These are phyloP conservation scores for Aspergillus brunneoviolaceus DNA, from an alignment of 2,329 filamentous ascomycete species.

Conservation along the genomic window DNA sequence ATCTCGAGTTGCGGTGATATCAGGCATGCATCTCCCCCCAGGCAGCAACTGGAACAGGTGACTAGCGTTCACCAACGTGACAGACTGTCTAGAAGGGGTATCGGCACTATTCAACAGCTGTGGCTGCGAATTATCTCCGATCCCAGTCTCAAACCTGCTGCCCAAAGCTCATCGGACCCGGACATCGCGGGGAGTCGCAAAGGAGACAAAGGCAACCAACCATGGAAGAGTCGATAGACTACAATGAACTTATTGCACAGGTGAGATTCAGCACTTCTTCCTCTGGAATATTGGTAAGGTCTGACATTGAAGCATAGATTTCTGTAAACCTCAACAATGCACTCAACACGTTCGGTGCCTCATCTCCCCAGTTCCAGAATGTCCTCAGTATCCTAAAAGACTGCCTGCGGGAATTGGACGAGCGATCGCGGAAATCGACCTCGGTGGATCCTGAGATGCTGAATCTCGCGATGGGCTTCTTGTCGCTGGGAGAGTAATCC, in stretches of 20 bases:
- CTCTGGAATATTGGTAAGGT: neutral
- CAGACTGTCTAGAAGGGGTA: neutral
- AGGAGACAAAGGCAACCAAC: neutral
- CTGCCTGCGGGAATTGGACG: conserved; percentile 32
- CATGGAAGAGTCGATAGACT: conserved; percentile 9
- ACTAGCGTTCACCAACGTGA: neutral
- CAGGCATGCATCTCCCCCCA: neutral
- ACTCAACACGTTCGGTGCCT: conserved; percentile 39
- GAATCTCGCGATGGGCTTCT: conserved; percentile 34
- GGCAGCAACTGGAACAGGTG: neutral
- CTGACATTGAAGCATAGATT: conserved; percentile 28
- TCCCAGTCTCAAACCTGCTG: neutral
- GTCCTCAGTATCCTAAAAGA: conserved; percentile 38
- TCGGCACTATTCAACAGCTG: neutral
- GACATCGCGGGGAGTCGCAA: conserved; percentile 7
- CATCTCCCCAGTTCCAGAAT: conserved; percentile 38
- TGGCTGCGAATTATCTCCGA: neutral
- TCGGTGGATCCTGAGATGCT: conserved; percentile 32
- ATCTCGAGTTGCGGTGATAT: neutral
- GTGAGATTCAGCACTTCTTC: conserved; percentile 8
- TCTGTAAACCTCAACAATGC: conserved; percentile 45
- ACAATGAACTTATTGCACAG: conserved; percentile 24
- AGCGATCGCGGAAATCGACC: conserved; percentile 8
- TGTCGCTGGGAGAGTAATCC: conserved; percentile 26
- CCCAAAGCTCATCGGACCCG: conserved; percentile 14